Base-by-base conservation (phyloP, 1,284 basidiomycete species). In the Neolentinus lepideus region DNA sequence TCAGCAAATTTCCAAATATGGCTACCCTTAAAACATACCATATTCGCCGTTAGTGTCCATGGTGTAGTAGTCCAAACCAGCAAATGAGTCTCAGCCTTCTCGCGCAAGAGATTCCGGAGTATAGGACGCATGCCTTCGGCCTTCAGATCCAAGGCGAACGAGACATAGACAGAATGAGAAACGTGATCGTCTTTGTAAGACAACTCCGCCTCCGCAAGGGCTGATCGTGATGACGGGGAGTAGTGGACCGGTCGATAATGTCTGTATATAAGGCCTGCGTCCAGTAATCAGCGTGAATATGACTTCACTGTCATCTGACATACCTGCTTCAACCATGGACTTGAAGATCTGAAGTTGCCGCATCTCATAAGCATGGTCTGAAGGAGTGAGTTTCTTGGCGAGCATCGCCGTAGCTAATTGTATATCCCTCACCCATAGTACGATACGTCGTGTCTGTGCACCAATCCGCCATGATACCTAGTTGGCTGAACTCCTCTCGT, bases 31-130 rank as follows among this genome's bases (percentile, higher is more conserved):
- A n/a, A 4, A 60, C 78, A 47, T 62, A 92, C 93, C 88, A 96
- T 94, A 66, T 99, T 99, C 0, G 93, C 92, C 1, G 92, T 92
- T 50, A 99, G 73, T 6, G 93, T 98, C 96, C 96, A 99, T 0
- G 97, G 93, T 0, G 96, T 99, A 0, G 97, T 99, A 1, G 96
- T 99, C 97, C 97, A 99, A n/a, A 98, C 89, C 29, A 94, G 74
- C 10, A 96, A 63, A 19, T 80, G 77, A 2, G 88, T 69, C 16
- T 67, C 62, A 25, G 59, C 52, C 26, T 60, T 54, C 0, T 56
- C 57, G 4, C 60, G 53, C 4, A 64, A 54, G 12, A 67, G 47
- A 16, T 62, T 50, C 43, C 64, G 64, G 19, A 66, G 58, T n/a
- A 64, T 53, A 16, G 61, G 47, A 31, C 60, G 63, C 60, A 66